Base-by-base conservation (phyloP, 2,329 filamentous ascomycete species). In the Arachnopeziza araneosa region DNA sequence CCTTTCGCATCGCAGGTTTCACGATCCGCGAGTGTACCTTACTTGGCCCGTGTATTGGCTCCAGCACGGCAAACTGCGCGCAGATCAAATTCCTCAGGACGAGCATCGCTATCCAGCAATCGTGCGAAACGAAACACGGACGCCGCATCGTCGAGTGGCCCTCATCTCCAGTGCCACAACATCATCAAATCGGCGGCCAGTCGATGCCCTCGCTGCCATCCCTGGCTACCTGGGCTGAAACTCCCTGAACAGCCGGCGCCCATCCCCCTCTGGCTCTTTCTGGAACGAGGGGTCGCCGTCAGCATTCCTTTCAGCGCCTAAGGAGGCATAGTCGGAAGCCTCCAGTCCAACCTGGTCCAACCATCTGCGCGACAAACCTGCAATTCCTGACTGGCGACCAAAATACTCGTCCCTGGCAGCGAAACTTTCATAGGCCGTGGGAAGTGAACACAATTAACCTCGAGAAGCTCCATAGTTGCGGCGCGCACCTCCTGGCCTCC, bases 351-450 rank as follows among this genome's bases (percentile, higher is more conserved):
- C 60, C 58, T 59, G 51, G 58, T 30, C 67, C 66, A 68, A 67
- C 63, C 63, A 66, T 64, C 54, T 32, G 51, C 52, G 54, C 58
- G 49, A 44, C 48, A 54, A 58, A 36, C 14, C 22, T 53, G 50
- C 26, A 57, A 55, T 66, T 67, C 65, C 64, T 67, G 60, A 68
- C 66, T 62, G 50, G 57, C 36, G 54, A 63, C 61, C 26, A 53
- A 61, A 67, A 66, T 67, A 67, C 59, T 66, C 57, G 22, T 44
- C 52, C 51, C 48, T 50, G 56, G 55, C 55, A 56, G 55, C 51
- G 54, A 24, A 52, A 52, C 50, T 17, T 50, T 49, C 44, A 55
- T 55, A 22, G 53, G 26, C 2, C n/a, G 24, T 19, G 17, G 21
- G 10, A 19, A 17, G 36, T 44, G 36, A 19, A 54, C 22, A 21